A percentile compares a stretch with the other conserved stretches of the same genome.
Conservation (phyloP, 148 eudicot species). For the Mesembryanthemum crystallinum region DNA sequence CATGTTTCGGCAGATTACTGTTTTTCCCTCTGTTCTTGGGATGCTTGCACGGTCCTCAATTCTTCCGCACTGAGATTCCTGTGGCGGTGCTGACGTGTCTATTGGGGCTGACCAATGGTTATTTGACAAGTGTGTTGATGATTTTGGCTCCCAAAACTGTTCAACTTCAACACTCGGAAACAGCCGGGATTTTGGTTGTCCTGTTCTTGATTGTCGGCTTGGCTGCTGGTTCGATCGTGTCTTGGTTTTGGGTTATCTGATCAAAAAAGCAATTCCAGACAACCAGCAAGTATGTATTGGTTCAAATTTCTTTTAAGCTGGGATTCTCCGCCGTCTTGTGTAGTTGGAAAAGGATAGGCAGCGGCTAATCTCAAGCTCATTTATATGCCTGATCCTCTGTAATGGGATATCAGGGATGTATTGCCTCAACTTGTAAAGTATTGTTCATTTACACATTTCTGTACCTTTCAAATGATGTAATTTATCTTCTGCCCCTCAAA, state of each 20-base stretch:
- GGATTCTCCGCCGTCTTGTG: slow-evolving; percentile 1
- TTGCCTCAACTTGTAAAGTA: slow-evolving; percentile 15
- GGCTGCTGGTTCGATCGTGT: slow-evolving; percentile 78
- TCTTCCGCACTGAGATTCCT: slow-evolving; percentile 79
- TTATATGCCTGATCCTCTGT: slow-evolving; percentile 15
- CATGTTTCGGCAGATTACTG: slow-evolving; percentile 58
- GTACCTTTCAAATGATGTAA: background rate
- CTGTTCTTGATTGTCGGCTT: slow-evolving; percentile 73
- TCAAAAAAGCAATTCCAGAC: background rate
- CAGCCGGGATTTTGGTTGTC: slow-evolving; percentile 69
- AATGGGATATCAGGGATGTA: slow-evolving; percentile 16
- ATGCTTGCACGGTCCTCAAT: slow-evolving; percentile 81
- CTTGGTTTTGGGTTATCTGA: slow-evolving; percentile 94
- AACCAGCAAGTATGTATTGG: background rate
- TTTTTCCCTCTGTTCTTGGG: slow-evolving; percentile 71
- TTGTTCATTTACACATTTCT: background rate
- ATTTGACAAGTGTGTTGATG: slow-evolving; percentile 74
- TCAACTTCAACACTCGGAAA: slow-evolving; percentile 64
- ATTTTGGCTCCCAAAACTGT: slow-evolving; percentile 81
- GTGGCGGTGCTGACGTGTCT: slow-evolving; percentile 76
- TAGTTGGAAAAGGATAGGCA: slow-evolving; percentile 10
- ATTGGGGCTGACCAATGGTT: slow-evolving; percentile 88
- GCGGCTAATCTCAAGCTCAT: slow-evolving; percentile 8
- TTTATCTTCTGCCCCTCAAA: background rate
- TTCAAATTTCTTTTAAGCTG: slow-evolving; percentile 10